phyloP scores from a whole-genome alignment of 805 yeast species.

The Saccharomycopsis sp. region DNA sequence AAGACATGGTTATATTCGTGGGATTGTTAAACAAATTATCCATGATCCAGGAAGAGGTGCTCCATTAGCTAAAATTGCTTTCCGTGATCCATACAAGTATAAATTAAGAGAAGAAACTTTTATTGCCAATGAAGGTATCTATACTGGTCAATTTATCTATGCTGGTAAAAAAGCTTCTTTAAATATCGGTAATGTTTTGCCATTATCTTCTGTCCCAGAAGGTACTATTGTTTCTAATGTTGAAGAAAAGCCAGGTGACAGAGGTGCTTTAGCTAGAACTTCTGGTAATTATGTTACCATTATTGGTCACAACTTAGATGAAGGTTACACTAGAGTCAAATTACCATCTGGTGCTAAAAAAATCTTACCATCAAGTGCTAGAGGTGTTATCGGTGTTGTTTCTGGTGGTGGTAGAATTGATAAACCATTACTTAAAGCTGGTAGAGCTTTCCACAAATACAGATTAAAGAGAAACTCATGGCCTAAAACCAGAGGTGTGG shows the following conservation, averaged over 20 bases:
- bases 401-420: conserved; percentile 99
- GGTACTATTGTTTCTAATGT: conserved; percentile 99
- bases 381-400: conserved; percentile 99
- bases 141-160: conserved; percentile 98
- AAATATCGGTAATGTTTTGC: conserved; percentile 94
- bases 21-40: conserved; percentile 95
- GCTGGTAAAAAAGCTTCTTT: conserved; percentile 98
- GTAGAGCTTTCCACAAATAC: conserved; percentile 99
- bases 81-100: conserved; percentile 99
- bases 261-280: conserved; percentile 99
- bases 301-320: conserved; percentile 99
- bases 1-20: conserved; percentile 99
- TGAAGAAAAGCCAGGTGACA: conserved; percentile 98
- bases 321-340: conserved; percentile 98
- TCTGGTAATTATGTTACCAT: conserved; percentile 99
- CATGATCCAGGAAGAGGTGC: conserved; percentile 99
- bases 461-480: conserved; percentile 99
- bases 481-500: conserved; percentile 99
- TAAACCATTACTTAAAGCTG: conserved; percentile 99
- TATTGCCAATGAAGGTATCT: conserved; percentile 99
- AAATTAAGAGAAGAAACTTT: conserved; percentile 96
- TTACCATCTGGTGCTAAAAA: conserved; percentile 99
- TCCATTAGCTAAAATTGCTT: conserved; percentile 96
- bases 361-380: conserved; percentile 87
- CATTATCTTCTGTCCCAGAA: conserved; percentile 95